Percentiles rank a stretch among this genome's conserved stretches.
Evolutionary conservation across 2,329 filamentous ascomycete genomes (phyloP).

Genomic region (Alternaria burnsii): DNA sequence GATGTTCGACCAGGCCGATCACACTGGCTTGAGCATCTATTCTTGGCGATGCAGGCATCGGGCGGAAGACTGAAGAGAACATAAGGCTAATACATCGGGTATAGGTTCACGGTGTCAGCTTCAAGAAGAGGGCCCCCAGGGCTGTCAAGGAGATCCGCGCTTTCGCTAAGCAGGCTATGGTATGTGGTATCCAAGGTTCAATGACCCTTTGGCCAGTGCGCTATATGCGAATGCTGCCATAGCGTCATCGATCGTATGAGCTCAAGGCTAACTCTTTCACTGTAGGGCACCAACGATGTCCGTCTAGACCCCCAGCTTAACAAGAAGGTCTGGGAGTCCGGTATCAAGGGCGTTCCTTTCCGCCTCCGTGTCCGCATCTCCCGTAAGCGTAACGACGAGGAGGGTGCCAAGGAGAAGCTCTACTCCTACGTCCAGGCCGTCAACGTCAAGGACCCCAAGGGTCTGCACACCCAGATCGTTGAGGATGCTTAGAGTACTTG

Average conservation of each 20-base stretch:
- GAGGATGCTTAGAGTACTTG: slow-evolving; percentile 64
- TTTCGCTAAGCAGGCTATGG: slow-evolving; percentile 95
- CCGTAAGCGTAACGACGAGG: slow-evolving; percentile 99
- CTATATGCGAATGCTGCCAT: slow-evolving; percentile 1
- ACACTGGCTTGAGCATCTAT: slow-evolving; percentile 27
- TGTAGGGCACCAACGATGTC: slow-evolving; percentile 92
- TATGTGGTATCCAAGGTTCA: slow-evolving; percentile 62
- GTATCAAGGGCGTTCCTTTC: slow-evolving; percentile 98
- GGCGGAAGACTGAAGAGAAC: slow-evolving; percentile 70
- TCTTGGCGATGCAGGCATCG: slow-evolving; percentile 56
- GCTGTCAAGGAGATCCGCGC: slow-evolving; percentile 99
- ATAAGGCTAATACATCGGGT: slow-evolving; percentile 56
- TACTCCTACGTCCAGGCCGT: slow-evolving; percentile 99
- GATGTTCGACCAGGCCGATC: slow-evolving; percentile 27
- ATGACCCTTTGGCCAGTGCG: background rate
- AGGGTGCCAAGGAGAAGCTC: slow-evolving; percentile 99
- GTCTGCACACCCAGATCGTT: slow-evolving; percentile 90
- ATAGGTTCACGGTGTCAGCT: slow-evolving; percentile 94
- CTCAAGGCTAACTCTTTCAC: slow-evolving; percentile 30
- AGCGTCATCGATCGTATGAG: background rate
- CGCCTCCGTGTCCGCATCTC: slow-evolving; percentile 98
- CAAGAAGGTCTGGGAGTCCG: slow-evolving; percentile 99
- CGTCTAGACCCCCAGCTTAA: slow-evolving; percentile 98
- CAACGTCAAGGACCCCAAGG: slow-evolving; percentile 99
- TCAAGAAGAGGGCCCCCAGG: slow-evolving; percentile 99